phyloP scores from a whole-genome alignment of 495 filamentous ascomycete genomes.

The Trichoderma erinaceum region DNA sequence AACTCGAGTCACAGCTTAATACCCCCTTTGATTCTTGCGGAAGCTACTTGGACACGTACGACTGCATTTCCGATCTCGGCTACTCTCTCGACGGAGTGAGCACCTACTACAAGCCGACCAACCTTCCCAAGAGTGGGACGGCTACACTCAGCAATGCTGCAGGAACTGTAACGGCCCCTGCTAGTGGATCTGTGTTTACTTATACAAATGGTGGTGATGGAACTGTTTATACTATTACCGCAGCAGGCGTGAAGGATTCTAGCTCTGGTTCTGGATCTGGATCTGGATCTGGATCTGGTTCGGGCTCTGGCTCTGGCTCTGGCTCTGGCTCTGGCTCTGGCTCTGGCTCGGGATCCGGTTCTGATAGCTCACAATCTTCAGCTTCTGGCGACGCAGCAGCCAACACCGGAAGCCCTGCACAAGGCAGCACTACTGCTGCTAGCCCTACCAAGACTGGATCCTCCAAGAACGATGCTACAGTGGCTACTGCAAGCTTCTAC shows the following conservation, averaged over 20 bases:
- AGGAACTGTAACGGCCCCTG: neutral
- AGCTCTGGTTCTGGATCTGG: neutral
- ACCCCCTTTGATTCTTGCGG: neutral
- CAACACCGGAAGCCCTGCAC: neutral
- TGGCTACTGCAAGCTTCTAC: neutral
- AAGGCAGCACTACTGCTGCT: neutral
- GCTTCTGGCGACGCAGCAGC: neutral
- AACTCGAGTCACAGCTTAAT: neutral
- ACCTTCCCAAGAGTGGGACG: neutral
- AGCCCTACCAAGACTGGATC: conserved; percentile 1
- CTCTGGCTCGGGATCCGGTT: neutral
- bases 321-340: neutral
- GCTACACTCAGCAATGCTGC: conserved; percentile 1
- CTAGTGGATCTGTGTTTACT: neutral
- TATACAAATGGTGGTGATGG: conserved; percentile 2
- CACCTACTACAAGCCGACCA: neutral
- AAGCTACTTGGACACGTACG: neutral
- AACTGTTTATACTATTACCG: conserved; percentile 2
- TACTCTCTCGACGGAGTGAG: conserved; percentile 5
- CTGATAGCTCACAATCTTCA: neutral
- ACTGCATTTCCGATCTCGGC: neutral
- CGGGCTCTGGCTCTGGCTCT: neutral
- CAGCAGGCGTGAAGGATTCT: neutral
- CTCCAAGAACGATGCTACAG: neutral
- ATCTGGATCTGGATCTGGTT: neutral